Conservation (phyloP, 768 basidiomycete genomes). For the Hirschioporus abietinus region DNA sequence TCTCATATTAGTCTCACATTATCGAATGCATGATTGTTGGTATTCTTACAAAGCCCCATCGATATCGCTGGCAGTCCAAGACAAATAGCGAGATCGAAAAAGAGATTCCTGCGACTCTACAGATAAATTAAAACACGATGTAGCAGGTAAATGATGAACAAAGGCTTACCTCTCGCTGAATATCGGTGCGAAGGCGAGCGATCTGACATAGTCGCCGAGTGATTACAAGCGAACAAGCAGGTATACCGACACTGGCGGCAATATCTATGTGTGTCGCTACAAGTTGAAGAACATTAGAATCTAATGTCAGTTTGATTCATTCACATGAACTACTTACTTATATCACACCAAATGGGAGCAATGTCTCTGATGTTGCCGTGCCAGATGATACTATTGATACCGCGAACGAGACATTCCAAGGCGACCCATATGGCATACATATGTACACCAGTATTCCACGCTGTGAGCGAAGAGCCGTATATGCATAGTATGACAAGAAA, state of each 20-base stretch:
- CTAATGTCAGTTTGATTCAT: neutral
- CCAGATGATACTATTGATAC: conserved; percentile 30
- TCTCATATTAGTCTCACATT: neutral
- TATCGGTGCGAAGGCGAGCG: conserved; percentile 43
- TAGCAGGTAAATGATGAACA: conserved; percentile 4
- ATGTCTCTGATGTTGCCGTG: conserved; percentile 18
- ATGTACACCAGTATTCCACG: conserved; percentile 4
- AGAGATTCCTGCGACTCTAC: conserved; percentile 21
- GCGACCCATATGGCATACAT: conserved; percentile 4
- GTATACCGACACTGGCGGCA: conserved; percentile 30
- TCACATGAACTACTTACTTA: conserved; percentile 12
- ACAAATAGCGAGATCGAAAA: conserved; percentile 24
- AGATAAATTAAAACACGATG: neutral
- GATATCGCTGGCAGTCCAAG: conserved; percentile 28
- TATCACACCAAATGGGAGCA: conserved; percentile 29
- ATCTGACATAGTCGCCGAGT: conserved; percentile 45
- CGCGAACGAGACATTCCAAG: neutral
- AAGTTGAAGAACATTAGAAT: neutral
- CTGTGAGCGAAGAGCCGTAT: neutral
- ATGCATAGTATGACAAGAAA: conserved; percentile 20
- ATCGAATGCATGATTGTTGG: neutral
- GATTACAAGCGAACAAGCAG: conserved; percentile 38
- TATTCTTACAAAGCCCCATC: conserved; percentile 26
- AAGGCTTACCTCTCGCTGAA: conserved; percentile 35
- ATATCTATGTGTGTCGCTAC: conserved; percentile 35